Evolutionary conservation across 1,139 yeast genomes (phyloP).

Genomic region (Blastobotrys raffinosifermentans): DNA sequence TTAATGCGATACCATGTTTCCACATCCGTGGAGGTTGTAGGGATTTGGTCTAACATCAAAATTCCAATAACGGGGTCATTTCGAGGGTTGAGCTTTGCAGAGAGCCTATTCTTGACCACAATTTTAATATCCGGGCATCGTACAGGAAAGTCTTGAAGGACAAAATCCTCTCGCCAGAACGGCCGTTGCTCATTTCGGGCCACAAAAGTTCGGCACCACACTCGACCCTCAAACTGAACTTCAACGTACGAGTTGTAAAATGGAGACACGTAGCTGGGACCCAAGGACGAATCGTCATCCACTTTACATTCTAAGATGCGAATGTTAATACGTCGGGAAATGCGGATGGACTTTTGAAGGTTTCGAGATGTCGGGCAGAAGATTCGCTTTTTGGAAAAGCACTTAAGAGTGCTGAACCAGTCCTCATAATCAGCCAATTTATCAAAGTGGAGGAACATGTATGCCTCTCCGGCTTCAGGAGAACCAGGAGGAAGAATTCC

Average conservation of each 20-base stretch:
- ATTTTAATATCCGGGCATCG: constrained; percentile 20
- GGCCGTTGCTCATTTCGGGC: constrained; percentile 41
- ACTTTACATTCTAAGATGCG: constrained; percentile 68
- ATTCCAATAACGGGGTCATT: constrained; percentile 33
- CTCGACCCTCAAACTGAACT: constrained; percentile 48
- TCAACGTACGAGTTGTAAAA: constrained; percentile 41
- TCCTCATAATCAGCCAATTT: constrained; percentile 70
- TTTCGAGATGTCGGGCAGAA: constrained; percentile 35
- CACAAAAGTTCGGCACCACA: constrained; percentile 53
- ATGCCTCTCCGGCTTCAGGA: constrained; percentile 9
- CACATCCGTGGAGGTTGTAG: constrained; percentile 12
- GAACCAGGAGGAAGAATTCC: constrained; percentile 17
- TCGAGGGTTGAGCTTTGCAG: constrained; percentile 23
- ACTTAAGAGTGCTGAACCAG: constrained; percentile 71
- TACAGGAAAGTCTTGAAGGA: constrained; percentile 36
- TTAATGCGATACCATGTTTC: constrained; percentile 22
- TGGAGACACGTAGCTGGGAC: constrained; percentile 9
- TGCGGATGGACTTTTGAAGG: constrained; percentile 39
- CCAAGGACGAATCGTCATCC: constrained; percentile 9
- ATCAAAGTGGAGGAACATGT: constrained; percentile 49
- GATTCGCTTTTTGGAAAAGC: constrained; percentile 59
- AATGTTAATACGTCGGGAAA: constrained; percentile 48
- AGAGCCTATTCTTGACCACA: constrained; percentile 19
- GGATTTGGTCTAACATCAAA: constrained; percentile 9
- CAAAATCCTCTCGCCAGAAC: constrained; percentile 54